Base-by-base conservation (phyloP, 257 asterid genomes). In the Solanum lycopersicoides region DNA sequence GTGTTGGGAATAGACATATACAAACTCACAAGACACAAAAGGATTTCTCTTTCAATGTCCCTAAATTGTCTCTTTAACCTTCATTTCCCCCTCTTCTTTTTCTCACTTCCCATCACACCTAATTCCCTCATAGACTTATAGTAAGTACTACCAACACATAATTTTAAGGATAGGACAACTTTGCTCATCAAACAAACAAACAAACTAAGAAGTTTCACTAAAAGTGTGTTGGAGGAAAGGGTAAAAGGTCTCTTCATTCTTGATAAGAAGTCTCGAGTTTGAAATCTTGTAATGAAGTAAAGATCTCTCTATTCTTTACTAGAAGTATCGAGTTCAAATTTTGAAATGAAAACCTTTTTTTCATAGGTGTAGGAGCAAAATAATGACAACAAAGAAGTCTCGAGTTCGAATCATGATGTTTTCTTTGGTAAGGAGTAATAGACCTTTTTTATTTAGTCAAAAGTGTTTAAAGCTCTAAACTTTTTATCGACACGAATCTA, bases 11-110 rank as follows among this genome's bases (percentile, higher is more conserved):
- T 88, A 41, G 69, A 28, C 74, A 47, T 39, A 83, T 32, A 80
- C 86, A 83, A 37, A 87, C 82, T 71, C 87, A 89, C 85, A 86
- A 89, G 83, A 83, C 71, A 86, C 90, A 88, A 87, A 28, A 74
- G 41, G 75, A 79, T 80, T 85, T 87, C 82, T 87, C 82, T 79
- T 69, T 69, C 76, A 69, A 69, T 88, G 88, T 86, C 84, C 35
- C 32, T 69, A 5, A 83, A 16, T 74, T 50, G 85, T 84, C 85
- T 90, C 30, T 7, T 87, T 90, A 88, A 84, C 39, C 84, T 77
- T 53, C 86, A 83, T 34, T 34, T 66, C 3, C n/a, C 14, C 14
- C 35, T 28, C 69, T 39, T 75, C 60, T 45, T 16, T 47, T 8
- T 79, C 39, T 44, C 10, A 28, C 84, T 15, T 47, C 41, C 68